phyloP scores from a whole-genome alignment of 352 stramenopile genomes.

The Poterioochromonas sp. region DNA sequence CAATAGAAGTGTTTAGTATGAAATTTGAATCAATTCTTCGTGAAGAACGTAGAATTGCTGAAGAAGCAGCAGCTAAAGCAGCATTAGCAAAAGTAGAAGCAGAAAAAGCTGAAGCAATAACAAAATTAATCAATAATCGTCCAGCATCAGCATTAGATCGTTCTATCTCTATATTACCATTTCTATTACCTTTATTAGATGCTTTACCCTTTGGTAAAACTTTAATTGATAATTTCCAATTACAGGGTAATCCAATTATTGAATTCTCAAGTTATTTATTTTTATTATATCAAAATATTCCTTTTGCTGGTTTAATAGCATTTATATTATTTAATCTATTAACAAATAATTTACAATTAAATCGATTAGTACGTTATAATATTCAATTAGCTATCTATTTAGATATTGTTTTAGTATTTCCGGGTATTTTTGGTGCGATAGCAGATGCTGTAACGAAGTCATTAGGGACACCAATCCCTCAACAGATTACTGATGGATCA shows the following conservation, averaged over 20 bases:
- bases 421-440: neutral
- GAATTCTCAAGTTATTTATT: neutral
- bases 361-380: neutral
- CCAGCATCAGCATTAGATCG: conserved; percentile 49
- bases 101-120: conserved; percentile 41
- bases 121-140: conserved; percentile 53
- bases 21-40: conserved; percentile 47
- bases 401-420: conserved; percentile 19
- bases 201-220: conserved; percentile 55
- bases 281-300: neutral
- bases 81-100: conserved; percentile 40
- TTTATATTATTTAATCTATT: conserved; percentile 20
- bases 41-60: neutral
- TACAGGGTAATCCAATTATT: conserved; percentile 45
- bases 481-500: neutral
- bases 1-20: conserved; percentile 51
- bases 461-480: neutral
- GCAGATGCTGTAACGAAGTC: neutral
- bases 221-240: conserved; percentile 49
- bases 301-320: conserved; percentile 20
- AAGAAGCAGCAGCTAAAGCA: neutral
- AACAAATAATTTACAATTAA: neutral
- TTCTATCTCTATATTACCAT: conserved; percentile 52
- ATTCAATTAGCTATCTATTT: conserved; percentile 13
- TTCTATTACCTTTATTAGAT: conserved; percentile 57